Evolutionary conservation across 2,329 filamentous ascomycete species (phyloP), one percentile per base, ranked within the genome.

Genomic region (Gyromitra esculenta): DNA sequence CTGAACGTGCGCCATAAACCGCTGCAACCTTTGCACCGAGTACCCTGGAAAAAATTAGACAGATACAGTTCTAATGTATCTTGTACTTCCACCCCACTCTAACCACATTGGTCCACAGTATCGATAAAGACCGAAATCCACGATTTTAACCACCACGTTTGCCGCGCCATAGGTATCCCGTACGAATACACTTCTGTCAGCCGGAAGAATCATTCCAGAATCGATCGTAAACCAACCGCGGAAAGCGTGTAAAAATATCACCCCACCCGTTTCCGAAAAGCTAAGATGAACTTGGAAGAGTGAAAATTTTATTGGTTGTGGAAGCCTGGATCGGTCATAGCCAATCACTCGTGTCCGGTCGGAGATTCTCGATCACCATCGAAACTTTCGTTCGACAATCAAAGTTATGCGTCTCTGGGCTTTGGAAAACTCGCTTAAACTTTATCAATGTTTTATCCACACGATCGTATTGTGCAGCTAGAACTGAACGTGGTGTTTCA

Each of bases 311-410:
- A 62, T 63, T 69, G 13, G 56, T 31, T 70, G 41, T 31, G n/a
- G 54, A 11, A 45, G 50, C n/a, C 13, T 48, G 5, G 9, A 43
- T 48, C 15, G 65, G 39, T 73, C 70, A 73, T 43, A 41, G 31
- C 8, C 13, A 59, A 48, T 66, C 70, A 73, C 70, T 73, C 60
- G 25, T 15, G 18, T 4, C 70, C 41, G 60, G 66, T 66, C 70
- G 62, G 62, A 73, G 70, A 66, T 60, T 60, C 70, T 41, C 52
- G 62, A 73, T 59, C 39, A 48, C n/a, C 69, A 73, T 73, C 62
- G 62, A 43, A 2, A 8, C 39, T 66, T 59, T 60, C 41, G 48
- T 50, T 73, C 11, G 50, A 50, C 62, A 43, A 73, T 50, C 70
- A 39, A 39, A 18, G 43, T 45, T 9, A 31, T 21, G 21, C 35